Base-by-base conservation (phyloP, 306 rosid species). In the Castanopsis chinensis region DNA sequence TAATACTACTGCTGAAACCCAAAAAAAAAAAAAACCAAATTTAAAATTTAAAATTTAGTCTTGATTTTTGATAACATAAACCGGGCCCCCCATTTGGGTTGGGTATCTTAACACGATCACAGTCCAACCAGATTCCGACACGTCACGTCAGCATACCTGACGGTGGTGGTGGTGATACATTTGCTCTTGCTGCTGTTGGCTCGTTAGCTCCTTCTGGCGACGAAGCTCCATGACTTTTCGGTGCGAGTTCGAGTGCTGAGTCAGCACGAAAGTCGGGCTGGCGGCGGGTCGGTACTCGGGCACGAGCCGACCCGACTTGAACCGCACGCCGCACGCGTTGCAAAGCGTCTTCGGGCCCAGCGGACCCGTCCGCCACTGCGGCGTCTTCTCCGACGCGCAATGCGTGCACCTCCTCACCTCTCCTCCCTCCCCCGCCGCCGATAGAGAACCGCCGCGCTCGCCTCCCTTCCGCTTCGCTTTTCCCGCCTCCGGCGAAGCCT, bases 351-450 rank as follows among this genome's bases (percentile, higher is more conserved):
- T 90, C 0, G 94, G 94, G 32, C 94, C 92, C 82, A 83, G 69
- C 25, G 94, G 94, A 5, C 94, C 91, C 4, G 94, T 87, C 69
- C 92, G 72, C 94, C 94, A 90, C 71, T 90, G 91, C 56, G 94
- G 92, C 56, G 91, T 90, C 81, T 88, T 90, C 63, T 85, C 87
- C 73, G 87, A 83, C 17, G 87, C 86, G 81, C 92, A 90, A 81
- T 90, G 92, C 65, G 84, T 8, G 71, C 94, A 90, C 76, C 89
- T 70, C 6, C 85, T 67, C 19, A 52, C 64, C 20, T 19, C 74
- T 14, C 54, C 69, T 18, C 5, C 60, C 9, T 25, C 20, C 5
- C 1, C 59, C 35, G 71, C 27, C 27, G 27, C 27, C 27, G 27
- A 25, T 25, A 25, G 3, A 0, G 53, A 49, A 23, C 21, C 25